Conservation (phyloP, 2,329 filamentous ascomycete genomes). For the Xylaria sp. region DNA sequence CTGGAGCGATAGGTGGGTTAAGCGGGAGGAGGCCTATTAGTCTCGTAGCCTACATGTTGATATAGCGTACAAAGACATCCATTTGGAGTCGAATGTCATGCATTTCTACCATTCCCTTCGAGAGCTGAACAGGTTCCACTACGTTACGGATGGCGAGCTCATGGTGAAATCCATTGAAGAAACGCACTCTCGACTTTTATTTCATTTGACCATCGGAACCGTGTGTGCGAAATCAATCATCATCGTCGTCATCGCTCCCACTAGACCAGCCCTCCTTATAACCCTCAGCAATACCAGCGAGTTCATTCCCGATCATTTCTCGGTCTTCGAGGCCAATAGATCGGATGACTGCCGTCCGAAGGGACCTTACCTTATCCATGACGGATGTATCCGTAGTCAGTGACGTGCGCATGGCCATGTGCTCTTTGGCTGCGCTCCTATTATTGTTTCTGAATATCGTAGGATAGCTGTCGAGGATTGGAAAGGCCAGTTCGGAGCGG, state of each 20-base stretch:
- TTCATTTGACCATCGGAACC: not conserved
- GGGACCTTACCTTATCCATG: slow-evolving; percentile 71
- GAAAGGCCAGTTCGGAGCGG: slow-evolving; percentile 71
- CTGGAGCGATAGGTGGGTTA: slow-evolving; percentile 38
- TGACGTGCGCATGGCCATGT: slow-evolving; percentile 65
- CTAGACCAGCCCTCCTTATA: slow-evolving; percentile 91
- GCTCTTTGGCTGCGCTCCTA: slow-evolving; percentile 51
- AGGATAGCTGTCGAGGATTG: slow-evolving; percentile 86
- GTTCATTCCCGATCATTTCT: slow-evolving; percentile 82
- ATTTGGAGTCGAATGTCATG: not conserved
- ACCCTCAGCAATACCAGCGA: slow-evolving; percentile 85
- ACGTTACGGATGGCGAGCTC: not conserved
- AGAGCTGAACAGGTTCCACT: not conserved
- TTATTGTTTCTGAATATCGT: slow-evolving; percentile 69
- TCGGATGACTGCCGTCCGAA: slow-evolving; percentile 73
- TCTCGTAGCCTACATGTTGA: not conserved
- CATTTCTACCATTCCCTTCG: not conserved
- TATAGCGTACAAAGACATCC: not conserved
- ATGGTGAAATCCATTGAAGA: not conserved
- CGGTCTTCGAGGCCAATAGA: slow-evolving; percentile 80
- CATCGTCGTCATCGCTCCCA: slow-evolving; percentile 77
- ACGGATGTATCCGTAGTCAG: slow-evolving; percentile 81
- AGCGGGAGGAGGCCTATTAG: slow-evolving; percentile 41
- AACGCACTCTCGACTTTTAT: not conserved
- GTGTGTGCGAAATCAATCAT: slow-evolving; percentile 49